Base-by-base conservation (phyloP, 148 eudicot species). In the Vaccinium myrtillus region DNA sequence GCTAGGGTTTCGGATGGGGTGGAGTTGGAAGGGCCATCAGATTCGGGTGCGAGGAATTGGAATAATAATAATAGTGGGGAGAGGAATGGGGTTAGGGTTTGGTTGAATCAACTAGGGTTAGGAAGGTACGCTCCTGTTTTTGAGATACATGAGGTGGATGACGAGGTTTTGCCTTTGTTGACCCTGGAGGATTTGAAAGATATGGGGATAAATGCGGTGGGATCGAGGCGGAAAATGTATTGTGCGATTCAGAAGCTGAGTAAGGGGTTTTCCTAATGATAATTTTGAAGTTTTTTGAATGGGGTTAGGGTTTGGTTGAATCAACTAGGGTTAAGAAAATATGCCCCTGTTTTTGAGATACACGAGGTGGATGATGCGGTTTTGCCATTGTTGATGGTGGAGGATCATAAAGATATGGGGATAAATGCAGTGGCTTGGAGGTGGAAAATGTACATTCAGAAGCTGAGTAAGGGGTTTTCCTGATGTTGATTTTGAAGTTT, bases 351-450 rank as follows among this genome's bases (percentile, higher is more conserved):
- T 48, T 93, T 93, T 8, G 92, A 93, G 85, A 85, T 93, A 21
- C 94, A 93, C 80, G 96, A 92, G 80, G 96, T 92, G 50, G 94
- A 92, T 81, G 94, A 92, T 11, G 94, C 91, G 87, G 93, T 93
- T 51, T 71, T 93, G 89, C 96, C 96, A 9, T 36, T 92, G 92
- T 69, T 93, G 71, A 93, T 94, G 50, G 86, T 92, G 81, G 94
- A 93, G 87, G 94, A 93, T 90, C 90, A 92, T 14, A 93, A 91
- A 83, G 96, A 93, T 86, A 93, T 93, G 96, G 94, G 96, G 43
- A 92, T 93, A 12, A 90, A 91, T 83, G 94, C 94, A 0, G 96
- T 92, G 61, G 96, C 94, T 1, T 91, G 94, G 0, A 90, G 94
- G 83, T 70, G 96, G 89, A 93, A 93, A 84, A 89, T 92, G 89